Conservation (phyloP, 768 basidiomycete genomes). For the Lentinula lateritia region DNA sequence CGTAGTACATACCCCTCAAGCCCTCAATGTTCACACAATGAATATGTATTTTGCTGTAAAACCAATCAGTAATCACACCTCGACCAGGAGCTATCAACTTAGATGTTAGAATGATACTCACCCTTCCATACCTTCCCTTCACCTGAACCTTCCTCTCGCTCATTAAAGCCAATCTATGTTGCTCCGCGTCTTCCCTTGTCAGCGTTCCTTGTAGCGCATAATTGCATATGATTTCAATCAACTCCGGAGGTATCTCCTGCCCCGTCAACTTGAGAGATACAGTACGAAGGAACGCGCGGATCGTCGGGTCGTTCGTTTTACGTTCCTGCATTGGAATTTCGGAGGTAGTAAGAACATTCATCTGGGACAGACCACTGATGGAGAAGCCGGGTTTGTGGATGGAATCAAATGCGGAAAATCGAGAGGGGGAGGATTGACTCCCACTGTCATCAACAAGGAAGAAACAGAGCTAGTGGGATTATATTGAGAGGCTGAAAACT, state of each 20-base stretch:
- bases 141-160: not conserved
- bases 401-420: not conserved
- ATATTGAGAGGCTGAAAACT: too few species aligned
- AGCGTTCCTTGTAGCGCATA: not conserved
- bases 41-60: not conserved
- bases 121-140: not conserved
- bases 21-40: not conserved
- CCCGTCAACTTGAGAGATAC: not conserved
- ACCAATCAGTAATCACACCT: not conserved
- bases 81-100: not conserved
- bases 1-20: too few species aligned
- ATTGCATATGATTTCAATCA: not conserved
- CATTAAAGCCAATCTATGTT: not conserved
- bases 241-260: not conserved
- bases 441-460: not conserved
- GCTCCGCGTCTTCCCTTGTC: not conserved
- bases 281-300: not conserved
- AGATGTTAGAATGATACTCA: not conserved
- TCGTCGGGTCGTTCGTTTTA: not conserved
- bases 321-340: not conserved
- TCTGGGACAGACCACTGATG: not conserved
- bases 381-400: not conserved
- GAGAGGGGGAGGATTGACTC: not conserved
- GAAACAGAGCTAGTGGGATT: not conserved
- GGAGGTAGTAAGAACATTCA: constrained; percentile 1